Evolutionary conservation across 78 protist species (phyloP).

Genomic region (Cyanophora paradoxa): DNA sequence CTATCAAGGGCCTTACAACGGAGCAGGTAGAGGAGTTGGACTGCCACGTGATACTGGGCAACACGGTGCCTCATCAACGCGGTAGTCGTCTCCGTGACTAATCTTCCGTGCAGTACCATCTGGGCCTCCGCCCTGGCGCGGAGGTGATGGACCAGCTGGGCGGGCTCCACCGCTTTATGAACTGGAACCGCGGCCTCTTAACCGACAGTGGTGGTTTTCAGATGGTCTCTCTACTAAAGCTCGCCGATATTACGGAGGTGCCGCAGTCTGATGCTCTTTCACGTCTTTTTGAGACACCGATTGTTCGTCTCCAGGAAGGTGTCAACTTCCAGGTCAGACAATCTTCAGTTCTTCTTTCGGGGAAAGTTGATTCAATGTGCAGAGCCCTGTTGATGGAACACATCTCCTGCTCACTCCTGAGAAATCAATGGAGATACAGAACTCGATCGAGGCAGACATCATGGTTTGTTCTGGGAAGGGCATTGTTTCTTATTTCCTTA

Average conservation of each 20-base stretch:
- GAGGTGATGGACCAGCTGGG: constrained; percentile 75
- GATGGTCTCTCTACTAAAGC: constrained; percentile 86
- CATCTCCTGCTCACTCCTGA: constrained; percentile 91
- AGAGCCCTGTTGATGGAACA: constrained; percentile 84
- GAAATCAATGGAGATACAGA: constrained; percentile 76
- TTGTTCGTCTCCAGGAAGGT: no score
- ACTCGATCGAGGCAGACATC: constrained; percentile 90
- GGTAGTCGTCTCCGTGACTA: not conserved
- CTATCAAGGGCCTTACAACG: constrained; percentile 81
- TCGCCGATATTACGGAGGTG: constrained; percentile 82
- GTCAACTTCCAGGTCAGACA: no score
- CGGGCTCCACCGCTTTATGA: constrained; percentile 82
- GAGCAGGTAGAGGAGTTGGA: constrained; percentile 54
- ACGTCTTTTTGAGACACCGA: not conserved
- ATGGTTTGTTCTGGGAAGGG: no score
- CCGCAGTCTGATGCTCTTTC: not conserved
- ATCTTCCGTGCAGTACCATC: constrained; percentile 53
- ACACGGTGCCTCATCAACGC: no score
- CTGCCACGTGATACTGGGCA: constrained; percentile 54
- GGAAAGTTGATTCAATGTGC: constrained; percentile 18
- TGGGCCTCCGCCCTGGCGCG: constrained; percentile 76
- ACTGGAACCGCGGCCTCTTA: constrained; percentile 70
- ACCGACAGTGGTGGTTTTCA: constrained; percentile 84
- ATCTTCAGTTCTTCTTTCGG: not conserved
- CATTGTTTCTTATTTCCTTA: no score